These are phyloP conservation scores for Mycena epipterygia DNA, from an alignment of 768 basidiomycete species.

Conservation along the genomic window DNA sequence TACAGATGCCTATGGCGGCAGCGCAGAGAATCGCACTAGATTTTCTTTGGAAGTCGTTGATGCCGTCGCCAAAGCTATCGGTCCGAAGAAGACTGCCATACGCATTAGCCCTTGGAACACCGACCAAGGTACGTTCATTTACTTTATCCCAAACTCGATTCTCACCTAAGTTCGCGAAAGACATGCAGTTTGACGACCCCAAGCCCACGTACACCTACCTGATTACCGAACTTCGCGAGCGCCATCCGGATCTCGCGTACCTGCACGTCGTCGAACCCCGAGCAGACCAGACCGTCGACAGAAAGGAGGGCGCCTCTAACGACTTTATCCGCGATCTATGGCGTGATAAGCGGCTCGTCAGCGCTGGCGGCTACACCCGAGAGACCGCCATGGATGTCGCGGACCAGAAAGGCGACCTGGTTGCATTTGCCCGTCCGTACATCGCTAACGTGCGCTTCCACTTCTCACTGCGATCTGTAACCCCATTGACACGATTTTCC, in stretches of 20 bases:
- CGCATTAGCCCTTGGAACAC: slow-evolving; percentile 57
- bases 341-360: background rate
- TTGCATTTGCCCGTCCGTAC: no score
- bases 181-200: background rate
- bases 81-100: slow-evolving; percentile 56
- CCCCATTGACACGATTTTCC: no score
- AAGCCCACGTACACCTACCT: background rate
- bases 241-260: background rate
- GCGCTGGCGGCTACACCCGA: slow-evolving; percentile 49
- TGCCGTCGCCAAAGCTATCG: slow-evolving; percentile 56
- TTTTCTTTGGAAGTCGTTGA: slow-evolving; percentile 60
- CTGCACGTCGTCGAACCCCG: background rate
- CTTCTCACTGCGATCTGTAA: no score
- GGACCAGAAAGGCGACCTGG: slow-evolving; percentile 44
- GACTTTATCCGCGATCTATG: background rate
- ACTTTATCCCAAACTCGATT: no score
- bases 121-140: slow-evolving; percentile 42
- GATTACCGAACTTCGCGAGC: background rate
- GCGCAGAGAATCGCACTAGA: slow-evolving; percentile 58
- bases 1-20: slow-evolving; percentile 39
- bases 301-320: background rate
- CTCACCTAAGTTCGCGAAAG: background rate
- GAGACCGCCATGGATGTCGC: slow-evolving; percentile 47
- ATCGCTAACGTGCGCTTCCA: slow-evolving; percentile 51
- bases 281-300: background rate